Evolutionary conservation across 768 basidiomycete genomes (phyloP).

Genomic region (Termitomyces sp.): DNA sequence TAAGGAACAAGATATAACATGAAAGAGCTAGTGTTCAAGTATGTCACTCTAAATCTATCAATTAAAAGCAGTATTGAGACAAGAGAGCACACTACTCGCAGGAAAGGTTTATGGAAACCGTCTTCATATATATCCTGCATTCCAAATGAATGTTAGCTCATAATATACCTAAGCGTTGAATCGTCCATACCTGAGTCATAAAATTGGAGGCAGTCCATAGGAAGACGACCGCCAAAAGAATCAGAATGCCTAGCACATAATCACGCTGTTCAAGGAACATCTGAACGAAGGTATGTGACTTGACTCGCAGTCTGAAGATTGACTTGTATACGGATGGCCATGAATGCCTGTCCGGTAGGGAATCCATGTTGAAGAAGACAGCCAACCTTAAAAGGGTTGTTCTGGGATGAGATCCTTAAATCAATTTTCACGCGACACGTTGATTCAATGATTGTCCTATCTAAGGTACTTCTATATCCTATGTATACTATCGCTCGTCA

Average conservation of each 20-base stretch:
- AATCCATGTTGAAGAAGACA: slow-evolving; percentile 1
- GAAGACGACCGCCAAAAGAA: slow-evolving; percentile 72
- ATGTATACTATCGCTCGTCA: neutral
- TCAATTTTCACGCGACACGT: neutral
- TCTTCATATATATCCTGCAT: slow-evolving; percentile 43
- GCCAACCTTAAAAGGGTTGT: neutral
- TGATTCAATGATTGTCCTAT: neutral
- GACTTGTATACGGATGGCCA: neutral
- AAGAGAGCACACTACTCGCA: slow-evolving; percentile 35
- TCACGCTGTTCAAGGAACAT: slow-evolving; percentile 23
- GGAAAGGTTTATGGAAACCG: slow-evolving; percentile 87
- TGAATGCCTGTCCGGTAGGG: neutral
- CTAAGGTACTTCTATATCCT: neutral
- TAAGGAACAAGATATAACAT: slow-evolving; percentile 70
- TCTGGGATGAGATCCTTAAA: neutral
- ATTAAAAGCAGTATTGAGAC: neutral
- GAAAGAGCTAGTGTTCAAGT: slow-evolving; percentile 90
- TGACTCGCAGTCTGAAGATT: neutral
- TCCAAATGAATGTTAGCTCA: neutral
- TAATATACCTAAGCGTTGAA: neutral
- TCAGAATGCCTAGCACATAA: slow-evolving; percentile 54
- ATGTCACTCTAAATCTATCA: slow-evolving; percentile 63
- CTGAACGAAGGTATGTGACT: neutral
- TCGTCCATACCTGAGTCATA: slow-evolving; percentile 62
- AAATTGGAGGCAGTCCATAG: slow-evolving; percentile 91